A percentile compares a stretch with the other conserved stretches of the same genome.
Conservation (phyloP, 2,329 filamentous ascomycete genomes). For the Claviceps quebecensis region DNA sequence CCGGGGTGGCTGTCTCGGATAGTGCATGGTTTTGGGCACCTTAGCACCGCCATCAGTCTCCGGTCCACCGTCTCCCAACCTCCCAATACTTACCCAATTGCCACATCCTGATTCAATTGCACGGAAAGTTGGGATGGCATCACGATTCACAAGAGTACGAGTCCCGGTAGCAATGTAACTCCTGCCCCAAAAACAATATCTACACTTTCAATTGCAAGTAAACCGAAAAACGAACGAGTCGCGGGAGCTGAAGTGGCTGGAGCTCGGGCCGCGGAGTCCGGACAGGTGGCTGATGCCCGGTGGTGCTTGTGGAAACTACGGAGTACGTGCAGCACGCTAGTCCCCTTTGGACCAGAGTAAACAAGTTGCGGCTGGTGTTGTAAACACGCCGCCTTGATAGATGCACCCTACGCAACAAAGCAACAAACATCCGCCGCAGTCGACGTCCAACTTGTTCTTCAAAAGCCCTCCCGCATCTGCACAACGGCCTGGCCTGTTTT, state of each 20-base stretch:
- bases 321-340: conserved; percentile 10
- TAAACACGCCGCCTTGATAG: conserved; percentile 12
- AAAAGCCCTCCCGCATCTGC: conserved; percentile 25
- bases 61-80: no score
- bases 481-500: conserved; percentile 14
- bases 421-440: neutral
- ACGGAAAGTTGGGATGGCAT: no score
- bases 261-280: neutral
- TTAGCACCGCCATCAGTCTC: no score
- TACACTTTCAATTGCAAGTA: no score
- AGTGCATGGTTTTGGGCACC: no score
- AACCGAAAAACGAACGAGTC: no score
- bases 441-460: conserved; percentile 10
- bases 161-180: no score
- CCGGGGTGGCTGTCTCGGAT: no score
- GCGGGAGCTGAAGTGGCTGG: neutral
- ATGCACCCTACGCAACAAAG: conserved; percentile 12
- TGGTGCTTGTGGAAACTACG: conserved; percentile 8
- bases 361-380: conserved; percentile 10
- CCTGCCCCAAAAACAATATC: no score
- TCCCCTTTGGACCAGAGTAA: conserved; percentile 13
- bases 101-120: no score
- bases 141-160: no score
- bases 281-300: neutral
- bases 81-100: no score